Base-by-base conservation (phyloP, 2,329 filamentous ascomycete species). In the Xylaria sp. region DNA sequence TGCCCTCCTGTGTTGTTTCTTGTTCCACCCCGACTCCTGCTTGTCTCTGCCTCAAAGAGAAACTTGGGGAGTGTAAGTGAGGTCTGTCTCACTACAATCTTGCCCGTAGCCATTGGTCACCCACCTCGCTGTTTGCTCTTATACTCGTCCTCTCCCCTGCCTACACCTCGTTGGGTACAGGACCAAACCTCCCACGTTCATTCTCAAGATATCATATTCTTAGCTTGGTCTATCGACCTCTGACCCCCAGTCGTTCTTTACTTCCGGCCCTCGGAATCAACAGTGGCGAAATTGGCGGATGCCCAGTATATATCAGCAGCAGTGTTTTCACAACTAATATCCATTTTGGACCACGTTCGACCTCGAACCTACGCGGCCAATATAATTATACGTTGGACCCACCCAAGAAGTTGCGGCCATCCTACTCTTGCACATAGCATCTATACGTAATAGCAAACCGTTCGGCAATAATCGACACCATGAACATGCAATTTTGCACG, bases 231-330 rank as follows among this genome's bases (percentile, higher is more conserved):
- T 59, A 70, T 69, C 68, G 68, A 66, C 65, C 73, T 72, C 76
- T 77, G 68, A 78, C 77, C 75, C 72, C 53, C 72, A 78, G 77
- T 78, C 77, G 28, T 76, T 78, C 77, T 72, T 78, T 78, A 74
- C 60, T 63, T 34, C 28, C 30, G 70, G 45, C 20, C 36, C 46
- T 48, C 50, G 52, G 62, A 55, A 58, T 13, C 55, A 66, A 39
- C 23, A 61, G 64, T 68, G 63, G 53, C 65, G 66, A 65, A 41
- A 45, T 41, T 65, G 52, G 61, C 39, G 66, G 53, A 67, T 66
- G 34, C 45, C 56, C 46, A 70, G 67, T 73, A 72, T 70, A 73
- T 76, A 75, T 56, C 58, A 61, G n/a, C 61, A 46, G 20, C 25
- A 58, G 59, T 57, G 58, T 55, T 56, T 43, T 61, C 50, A 58